phyloP scores from a whole-genome alignment of 31 red algal species.

The Asparagopsis taxiformis region DNA sequence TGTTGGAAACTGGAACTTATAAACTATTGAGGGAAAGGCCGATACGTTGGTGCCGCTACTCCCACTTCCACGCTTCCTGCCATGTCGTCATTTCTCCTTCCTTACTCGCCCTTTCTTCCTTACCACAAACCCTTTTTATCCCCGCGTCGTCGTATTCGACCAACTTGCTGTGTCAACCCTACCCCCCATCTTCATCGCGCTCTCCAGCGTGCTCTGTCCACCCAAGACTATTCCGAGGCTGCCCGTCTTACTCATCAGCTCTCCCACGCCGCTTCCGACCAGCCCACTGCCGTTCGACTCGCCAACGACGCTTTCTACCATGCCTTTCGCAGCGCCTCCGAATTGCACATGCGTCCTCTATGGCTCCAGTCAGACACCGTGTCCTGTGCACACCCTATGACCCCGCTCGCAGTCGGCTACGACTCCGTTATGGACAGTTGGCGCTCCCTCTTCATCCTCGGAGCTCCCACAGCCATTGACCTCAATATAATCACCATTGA shows the following conservation, averaged over 20 bases:
- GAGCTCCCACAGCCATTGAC: background rate
- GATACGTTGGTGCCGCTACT: too few species aligned
- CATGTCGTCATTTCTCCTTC: too few species aligned
- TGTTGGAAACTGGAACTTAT: too few species aligned
- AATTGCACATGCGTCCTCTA: conserved; percentile 8
- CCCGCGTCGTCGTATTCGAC: background rate
- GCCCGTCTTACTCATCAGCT: too few species aligned
- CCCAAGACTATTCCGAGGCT: conserved; percentile 8
- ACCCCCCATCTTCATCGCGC: background rate
- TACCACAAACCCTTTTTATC: background rate
- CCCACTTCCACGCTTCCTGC: too few species aligned
- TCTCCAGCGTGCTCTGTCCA: conserved; percentile 2
- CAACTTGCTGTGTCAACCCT: background rate
- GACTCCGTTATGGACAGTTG: conserved; percentile 28
- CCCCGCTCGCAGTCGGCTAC: conserved; percentile 16
- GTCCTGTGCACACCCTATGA: conserved; percentile 37
- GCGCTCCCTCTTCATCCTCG: conserved; percentile 28
- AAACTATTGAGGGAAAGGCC: too few species aligned
- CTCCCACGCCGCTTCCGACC: conserved; percentile 12
- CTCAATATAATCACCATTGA: conserved; percentile 15
- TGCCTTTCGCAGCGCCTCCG: conserved; percentile 38
- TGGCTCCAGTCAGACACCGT: conserved; percentile 37
- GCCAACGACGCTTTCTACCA: conserved; percentile 69
- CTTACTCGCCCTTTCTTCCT: too few species aligned
- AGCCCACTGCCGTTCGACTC: background rate